phyloP scores from a whole-genome alignment of 768 basidiomycete genomes.

The Boletus tylopilopsis region DNA sequence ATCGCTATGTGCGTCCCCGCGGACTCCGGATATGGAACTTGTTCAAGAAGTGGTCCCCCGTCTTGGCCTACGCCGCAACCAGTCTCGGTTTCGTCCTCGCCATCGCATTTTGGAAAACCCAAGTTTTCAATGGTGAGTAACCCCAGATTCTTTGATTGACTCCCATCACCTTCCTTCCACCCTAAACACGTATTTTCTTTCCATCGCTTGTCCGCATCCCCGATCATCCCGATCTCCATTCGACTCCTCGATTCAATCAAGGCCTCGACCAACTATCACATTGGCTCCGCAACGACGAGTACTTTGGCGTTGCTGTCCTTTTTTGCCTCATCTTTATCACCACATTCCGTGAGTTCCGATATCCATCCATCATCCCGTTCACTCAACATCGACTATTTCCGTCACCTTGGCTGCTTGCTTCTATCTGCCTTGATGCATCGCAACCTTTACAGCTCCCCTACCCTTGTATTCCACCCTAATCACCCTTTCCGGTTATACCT shows the following conservation, averaged over 20 bases:
- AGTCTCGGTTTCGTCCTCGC: slow-evolving; percentile 74
- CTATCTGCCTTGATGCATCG: slow-evolving; percentile 7
- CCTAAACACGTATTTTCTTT: slow-evolving; percentile 2
- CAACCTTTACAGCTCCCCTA: slow-evolving; percentile 59
- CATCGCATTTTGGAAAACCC: slow-evolving; percentile 78
- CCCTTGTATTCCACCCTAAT: slow-evolving; percentile 94
- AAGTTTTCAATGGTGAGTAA: slow-evolving; percentile 81
- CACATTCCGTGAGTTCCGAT: slow-evolving; percentile 67
- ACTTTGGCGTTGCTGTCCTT: slow-evolving; percentile 73
- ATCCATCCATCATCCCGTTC: slow-evolving; percentile 4
- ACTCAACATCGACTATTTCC: slow-evolving; percentile 7
- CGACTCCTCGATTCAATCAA: slow-evolving; percentile 27
- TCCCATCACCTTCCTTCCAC: background rate
- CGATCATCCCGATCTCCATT: background rate
- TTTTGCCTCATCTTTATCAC: slow-evolving; percentile 83
- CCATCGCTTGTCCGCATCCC: background rate
- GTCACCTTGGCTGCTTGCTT: slow-evolving; percentile 4
- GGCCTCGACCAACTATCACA: slow-evolving; percentile 80
- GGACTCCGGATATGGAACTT: slow-evolving; percentile 53
- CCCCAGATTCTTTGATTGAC: slow-evolving; percentile 1
- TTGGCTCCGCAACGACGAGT: slow-evolving; percentile 69
- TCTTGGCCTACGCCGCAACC: slow-evolving; percentile 73
- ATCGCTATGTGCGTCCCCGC: slow-evolving; percentile 42
- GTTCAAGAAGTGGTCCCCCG: slow-evolving; percentile 73
- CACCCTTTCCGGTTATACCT: slow-evolving; percentile 88